These are phyloP conservation scores for Solanum sparsipilum DNA, from an alignment of 257 asterid species.

Conservation along the genomic window DNA sequence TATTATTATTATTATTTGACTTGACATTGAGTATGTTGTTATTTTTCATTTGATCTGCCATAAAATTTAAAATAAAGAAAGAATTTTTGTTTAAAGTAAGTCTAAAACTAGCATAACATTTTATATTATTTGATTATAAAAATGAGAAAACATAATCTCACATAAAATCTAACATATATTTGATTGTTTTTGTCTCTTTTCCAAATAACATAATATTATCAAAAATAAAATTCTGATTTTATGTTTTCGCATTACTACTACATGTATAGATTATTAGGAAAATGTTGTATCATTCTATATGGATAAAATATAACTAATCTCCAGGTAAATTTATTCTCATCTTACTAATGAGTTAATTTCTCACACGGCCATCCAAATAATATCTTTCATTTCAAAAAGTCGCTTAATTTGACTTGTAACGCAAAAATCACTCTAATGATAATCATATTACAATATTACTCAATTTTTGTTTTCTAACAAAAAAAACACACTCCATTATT, in stretches of 20 bases:
- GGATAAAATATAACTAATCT: no score
- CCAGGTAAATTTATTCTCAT: no score
- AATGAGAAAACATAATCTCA: neutral
- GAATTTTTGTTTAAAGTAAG: neutral
- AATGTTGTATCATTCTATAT: no score
- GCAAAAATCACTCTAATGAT: neutral
- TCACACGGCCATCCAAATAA: neutral
- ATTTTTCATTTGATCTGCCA: no score
- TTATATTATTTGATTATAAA: neutral
- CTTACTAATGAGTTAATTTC: neutral
- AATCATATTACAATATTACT: neutral
- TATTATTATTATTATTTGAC: neutral
- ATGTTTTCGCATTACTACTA: no score
- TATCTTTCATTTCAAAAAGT: no score
- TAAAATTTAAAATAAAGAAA: no score
- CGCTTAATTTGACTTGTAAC: no score
- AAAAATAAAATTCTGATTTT: no score
- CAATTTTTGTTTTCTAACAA: no score
- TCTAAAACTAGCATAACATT: neutral
- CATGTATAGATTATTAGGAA: neutral
- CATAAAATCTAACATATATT: neutral
- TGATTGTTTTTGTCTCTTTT: neutral
- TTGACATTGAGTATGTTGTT: neutral
- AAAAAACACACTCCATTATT: neutral
- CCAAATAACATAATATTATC: no score